A percentile compares a stretch with the other conserved stretches of the same genome.
phyloP scores from a whole-genome alignment of 352 stramenopile species.

The Nothophytophthora sp. region DNA sequence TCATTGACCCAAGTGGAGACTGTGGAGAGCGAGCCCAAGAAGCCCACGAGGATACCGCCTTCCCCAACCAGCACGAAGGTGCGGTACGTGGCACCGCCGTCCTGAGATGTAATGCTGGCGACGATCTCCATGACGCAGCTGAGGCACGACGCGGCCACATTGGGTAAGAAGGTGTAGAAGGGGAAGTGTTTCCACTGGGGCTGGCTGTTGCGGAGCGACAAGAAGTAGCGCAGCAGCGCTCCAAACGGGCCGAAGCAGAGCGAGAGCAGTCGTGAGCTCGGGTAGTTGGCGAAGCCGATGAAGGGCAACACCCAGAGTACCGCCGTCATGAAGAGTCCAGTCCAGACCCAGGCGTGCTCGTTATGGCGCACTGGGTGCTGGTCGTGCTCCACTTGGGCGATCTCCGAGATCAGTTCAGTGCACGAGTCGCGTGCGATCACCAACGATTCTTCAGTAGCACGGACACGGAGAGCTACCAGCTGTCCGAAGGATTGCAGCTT shows the following conservation, averaged over 20 bases:
- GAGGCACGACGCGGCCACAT: conserved; percentile 55
- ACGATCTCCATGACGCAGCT: conserved; percentile 45
- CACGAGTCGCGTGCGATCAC: conserved; percentile 39
- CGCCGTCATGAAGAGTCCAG: conserved; percentile 23
- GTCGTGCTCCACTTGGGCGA: conserved; percentile 50
- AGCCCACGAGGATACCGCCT: conserved; percentile 47
- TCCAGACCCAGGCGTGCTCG: conserved; percentile 23
- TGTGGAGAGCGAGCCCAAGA: conserved; percentile 69
- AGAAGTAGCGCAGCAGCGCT: conserved; percentile 53
- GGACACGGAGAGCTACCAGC: conserved; percentile 39
- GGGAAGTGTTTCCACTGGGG: conserved; percentile 55
- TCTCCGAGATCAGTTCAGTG: conserved; percentile 43
- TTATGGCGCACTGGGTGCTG: conserved; percentile 39
- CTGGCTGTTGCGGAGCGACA: conserved; percentile 54
- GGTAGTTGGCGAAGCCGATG: conserved; percentile 48
- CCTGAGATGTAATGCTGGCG: conserved; percentile 29
- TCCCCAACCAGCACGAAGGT: conserved; percentile 49
- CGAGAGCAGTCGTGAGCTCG: conserved; percentile 47
- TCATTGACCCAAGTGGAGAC: conserved; percentile 74
- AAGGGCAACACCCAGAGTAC: conserved; percentile 50
- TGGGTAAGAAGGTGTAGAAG: conserved; percentile 67
- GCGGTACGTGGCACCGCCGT: conserved; percentile 29
- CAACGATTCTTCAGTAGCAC: conserved; percentile 45
- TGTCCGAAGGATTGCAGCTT: conserved; percentile 51
- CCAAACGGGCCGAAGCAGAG: conserved; percentile 64